These are phyloP conservation scores for Nigrospora oryzae DNA, from an alignment of 2,329 filamentous ascomycete species.

Conservation along the genomic window DNA sequence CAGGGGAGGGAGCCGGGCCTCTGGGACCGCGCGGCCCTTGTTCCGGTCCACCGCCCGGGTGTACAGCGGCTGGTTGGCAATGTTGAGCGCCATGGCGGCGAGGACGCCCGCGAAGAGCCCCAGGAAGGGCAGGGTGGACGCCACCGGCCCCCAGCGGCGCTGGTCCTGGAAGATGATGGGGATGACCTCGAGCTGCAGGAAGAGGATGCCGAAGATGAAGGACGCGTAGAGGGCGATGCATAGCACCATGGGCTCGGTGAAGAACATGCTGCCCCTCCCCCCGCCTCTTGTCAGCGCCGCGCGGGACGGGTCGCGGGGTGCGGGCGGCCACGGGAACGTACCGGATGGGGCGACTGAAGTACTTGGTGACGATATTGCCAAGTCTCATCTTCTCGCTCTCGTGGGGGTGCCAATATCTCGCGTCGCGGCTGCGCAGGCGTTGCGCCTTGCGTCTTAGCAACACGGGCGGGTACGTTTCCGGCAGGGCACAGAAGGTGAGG, in stretches of 20 bases:
- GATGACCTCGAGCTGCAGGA: conserved; percentile 35
- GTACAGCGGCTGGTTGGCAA: conserved; percentile 14
- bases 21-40: background rate
- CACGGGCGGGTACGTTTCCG: conserved; percentile 24
- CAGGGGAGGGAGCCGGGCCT: conserved; percentile 1
- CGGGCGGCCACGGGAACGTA: conserved; percentile 24
- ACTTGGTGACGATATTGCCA: conserved; percentile 7
- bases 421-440: conserved; percentile 27
- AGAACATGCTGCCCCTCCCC: conserved; percentile 26
- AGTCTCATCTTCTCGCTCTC: conserved; percentile 22
- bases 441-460: conserved; percentile 22
- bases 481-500: conserved; percentile 16
- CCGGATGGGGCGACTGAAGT: conserved; percentile 11
- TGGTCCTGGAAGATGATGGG: conserved; percentile 34
- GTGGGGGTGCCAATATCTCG: conserved; percentile 38
- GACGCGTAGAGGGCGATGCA: conserved; percentile 33
- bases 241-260: conserved; percentile 37
- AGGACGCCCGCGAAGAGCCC: conserved; percentile 33
- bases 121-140: conserved; percentile 35
- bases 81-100: background rate
- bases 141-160: conserved; percentile 30
- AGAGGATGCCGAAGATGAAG: conserved; percentile 37
- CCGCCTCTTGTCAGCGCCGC: conserved; percentile 22
- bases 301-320: conserved; percentile 12
- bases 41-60: conserved; percentile 1